Evolutionary conservation across 768 basidiomycete genomes (phyloP).

Genomic region (Kwoniella mangroviensis): DNA sequence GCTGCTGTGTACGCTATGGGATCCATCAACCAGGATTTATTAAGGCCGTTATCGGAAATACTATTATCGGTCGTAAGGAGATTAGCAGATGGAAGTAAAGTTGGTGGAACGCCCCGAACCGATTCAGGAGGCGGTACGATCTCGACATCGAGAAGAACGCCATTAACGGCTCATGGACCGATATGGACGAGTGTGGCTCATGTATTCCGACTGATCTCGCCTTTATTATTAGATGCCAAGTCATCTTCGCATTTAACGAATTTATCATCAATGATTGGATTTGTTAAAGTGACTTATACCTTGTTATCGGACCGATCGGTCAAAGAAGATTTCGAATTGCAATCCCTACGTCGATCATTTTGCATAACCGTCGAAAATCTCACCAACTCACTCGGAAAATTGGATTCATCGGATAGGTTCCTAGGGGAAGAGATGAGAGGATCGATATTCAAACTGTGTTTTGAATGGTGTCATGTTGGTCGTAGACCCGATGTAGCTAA

Average conservation of each 20-base stretch:
- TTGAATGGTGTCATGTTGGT: conserved; percentile 91
- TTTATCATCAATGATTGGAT: conserved; percentile 78
- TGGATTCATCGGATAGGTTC: conserved; percentile 77
- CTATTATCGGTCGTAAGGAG: conserved; percentile 79
- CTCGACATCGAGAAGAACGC: conserved; percentile 66
- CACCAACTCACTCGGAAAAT: conserved; percentile 68
- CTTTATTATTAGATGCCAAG: conserved; percentile 71
- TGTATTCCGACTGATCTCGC: conserved; percentile 84
- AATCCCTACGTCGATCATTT: conserved; percentile 84
- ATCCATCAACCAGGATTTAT: conserved; percentile 75
- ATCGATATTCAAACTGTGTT: conserved; percentile 79
- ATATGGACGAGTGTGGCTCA: conserved; percentile 76
- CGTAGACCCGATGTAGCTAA: conserved; percentile 73
- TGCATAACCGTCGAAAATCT: conserved; percentile 86
- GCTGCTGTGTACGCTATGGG: conserved; percentile 87
- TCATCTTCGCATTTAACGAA: conserved; percentile 73
- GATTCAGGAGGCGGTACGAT: conserved; percentile 51
- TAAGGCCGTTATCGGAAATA: conserved; percentile 81
- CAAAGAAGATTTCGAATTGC: conserved; percentile 75
- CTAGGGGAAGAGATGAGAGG: conserved; percentile 76
- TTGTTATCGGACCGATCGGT: conserved; percentile 75
- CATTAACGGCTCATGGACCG: conserved; percentile 71
- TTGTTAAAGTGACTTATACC: conserved; percentile 78
- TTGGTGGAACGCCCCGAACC: conserved; percentile 60
- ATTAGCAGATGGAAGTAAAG: conserved; percentile 77